phyloP scores from a whole-genome alignment of 2,329 filamentous ascomycete genomes.

The Bipolaris gigantea region DNA sequence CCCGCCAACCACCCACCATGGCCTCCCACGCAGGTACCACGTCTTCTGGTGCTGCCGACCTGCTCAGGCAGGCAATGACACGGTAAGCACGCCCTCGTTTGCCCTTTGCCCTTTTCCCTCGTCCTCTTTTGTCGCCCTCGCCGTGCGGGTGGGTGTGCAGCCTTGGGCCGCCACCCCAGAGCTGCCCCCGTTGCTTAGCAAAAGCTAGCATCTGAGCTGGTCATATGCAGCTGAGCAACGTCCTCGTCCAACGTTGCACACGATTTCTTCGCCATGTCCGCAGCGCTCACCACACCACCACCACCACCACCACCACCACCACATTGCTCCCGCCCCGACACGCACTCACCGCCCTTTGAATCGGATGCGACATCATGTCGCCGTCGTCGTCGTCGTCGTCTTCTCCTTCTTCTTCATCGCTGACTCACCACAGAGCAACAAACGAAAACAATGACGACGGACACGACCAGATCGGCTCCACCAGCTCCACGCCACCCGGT shows the following conservation, averaged over 20 bases:
- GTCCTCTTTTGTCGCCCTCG: not conserved
- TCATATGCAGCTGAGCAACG: conserved; percentile 15
- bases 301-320: too few species aligned
- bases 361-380: conserved; percentile 26
- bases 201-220: conserved; percentile 10
- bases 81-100: conserved; percentile 51
- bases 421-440: conserved; percentile 43
- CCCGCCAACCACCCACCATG: conserved; percentile 36
- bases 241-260: conserved; percentile 33
- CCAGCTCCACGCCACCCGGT: conserved; percentile 83
- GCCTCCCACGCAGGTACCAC: conserved; percentile 44
- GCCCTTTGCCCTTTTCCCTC: not conserved
- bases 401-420: conserved; percentile 39
- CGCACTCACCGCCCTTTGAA: conserved; percentile 13
- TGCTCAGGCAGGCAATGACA: conserved; percentile 61
- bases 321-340: not conserved
- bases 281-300: too few species aligned
- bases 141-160: not conserved
- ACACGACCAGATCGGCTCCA: conserved; percentile 75
- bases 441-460: conserved; percentile 76
- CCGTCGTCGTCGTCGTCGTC: too few species aligned
- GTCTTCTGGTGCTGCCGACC: conserved; percentile 57
- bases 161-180: not conserved
- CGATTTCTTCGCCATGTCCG: conserved; percentile 30
- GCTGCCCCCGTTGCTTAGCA: conserved; percentile 22